Conservation (phyloP, 2,329 filamentous ascomycete genomes). For the Talaromyces islandicus region DNA sequence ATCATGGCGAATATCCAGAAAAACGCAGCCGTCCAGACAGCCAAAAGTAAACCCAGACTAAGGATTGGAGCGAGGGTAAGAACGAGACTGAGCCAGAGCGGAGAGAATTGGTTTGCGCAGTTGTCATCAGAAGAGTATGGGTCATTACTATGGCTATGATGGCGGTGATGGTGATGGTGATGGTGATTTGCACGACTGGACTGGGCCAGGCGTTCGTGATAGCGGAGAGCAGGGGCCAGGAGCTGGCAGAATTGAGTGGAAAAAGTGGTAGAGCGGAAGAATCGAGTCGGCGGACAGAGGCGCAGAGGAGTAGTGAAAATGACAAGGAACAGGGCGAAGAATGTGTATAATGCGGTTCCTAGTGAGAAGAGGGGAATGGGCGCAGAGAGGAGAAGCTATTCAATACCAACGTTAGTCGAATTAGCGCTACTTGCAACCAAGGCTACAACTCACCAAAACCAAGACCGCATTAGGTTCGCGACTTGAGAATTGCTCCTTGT, state of each 20-base stretch:
- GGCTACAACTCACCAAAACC: constrained; percentile 13
- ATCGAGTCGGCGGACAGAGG: constrained; percentile 42
- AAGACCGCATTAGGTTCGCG: constrained; percentile 11
- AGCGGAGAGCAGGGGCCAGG: constrained; percentile 49
- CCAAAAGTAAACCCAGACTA: constrained; percentile 50
- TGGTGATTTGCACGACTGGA: constrained; percentile 15
- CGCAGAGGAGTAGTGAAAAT: constrained; percentile 49
- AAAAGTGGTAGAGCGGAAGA: constrained; percentile 41
- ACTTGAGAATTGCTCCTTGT: constrained; percentile 1
- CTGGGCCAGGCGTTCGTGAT: constrained; percentile 31
- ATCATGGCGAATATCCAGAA: constrained; percentile 60
- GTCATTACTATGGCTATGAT: constrained; percentile 21
- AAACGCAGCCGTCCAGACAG: constrained; percentile 53
- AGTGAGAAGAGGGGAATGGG: constrained; percentile 52
- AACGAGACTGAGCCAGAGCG: constrained; percentile 42
- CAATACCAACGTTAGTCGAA: background rate
- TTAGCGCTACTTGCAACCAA: background rate
- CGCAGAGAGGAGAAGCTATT: constrained; percentile 48
- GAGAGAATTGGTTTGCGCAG: constrained; percentile 29
- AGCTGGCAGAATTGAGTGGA: constrained; percentile 46
- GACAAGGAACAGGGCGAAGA: constrained; percentile 47
- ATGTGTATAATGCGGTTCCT: constrained; percentile 49
- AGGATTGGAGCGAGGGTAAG: constrained; percentile 52
- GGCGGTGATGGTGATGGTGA: constrained; percentile 25
- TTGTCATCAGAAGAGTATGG: constrained; percentile 24